phyloP scores from a whole-genome alignment of 306 rosid species.

The Ochetophila trinervis region DNA sequence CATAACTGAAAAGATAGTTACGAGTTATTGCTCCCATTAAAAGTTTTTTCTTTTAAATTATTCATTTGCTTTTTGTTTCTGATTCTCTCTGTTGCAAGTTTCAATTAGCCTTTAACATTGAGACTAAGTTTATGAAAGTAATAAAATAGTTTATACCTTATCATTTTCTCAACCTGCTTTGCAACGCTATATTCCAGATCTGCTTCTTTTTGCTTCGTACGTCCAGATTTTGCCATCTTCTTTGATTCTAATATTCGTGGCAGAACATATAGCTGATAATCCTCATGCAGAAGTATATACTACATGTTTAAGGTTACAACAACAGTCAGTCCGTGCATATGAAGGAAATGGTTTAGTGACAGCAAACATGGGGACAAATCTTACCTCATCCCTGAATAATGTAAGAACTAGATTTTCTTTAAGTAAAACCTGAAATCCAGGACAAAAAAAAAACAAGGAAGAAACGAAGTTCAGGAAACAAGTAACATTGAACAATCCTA shows the following conservation, averaged over 20 bases:
- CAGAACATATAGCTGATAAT: constrained; percentile 82
- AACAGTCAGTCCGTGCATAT: constrained; percentile 19
- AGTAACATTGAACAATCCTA: background rate
- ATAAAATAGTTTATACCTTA: constrained; percentile 54
- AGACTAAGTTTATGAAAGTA: constrained; percentile 6
- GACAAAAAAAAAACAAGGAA: background rate
- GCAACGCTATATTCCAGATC: constrained; percentile 97
- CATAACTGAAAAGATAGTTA: background rate
- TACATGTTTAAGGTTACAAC: constrained; percentile 36
- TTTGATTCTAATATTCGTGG: constrained; percentile 94
- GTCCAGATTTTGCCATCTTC: constrained; percentile 99
- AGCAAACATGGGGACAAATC: constrained; percentile 8
- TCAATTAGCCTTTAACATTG: background rate
- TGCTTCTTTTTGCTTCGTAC: constrained; percentile 93
- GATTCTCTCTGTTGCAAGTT: background rate
- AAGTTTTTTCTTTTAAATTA: background rate
- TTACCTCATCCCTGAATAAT: constrained; percentile 93
- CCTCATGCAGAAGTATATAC: constrained; percentile 88
- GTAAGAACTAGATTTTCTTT: constrained; percentile 90
- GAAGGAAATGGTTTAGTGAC: constrained; percentile 3
- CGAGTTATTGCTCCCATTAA: background rate
- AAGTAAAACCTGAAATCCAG: constrained; percentile 71
- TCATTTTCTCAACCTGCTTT: constrained; percentile 99
- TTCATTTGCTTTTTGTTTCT: background rate
- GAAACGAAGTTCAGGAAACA: constrained; percentile 14